phyloP scores from a whole-genome alignment of 129 eudicot genomes.

The Logfia minima region DNA sequence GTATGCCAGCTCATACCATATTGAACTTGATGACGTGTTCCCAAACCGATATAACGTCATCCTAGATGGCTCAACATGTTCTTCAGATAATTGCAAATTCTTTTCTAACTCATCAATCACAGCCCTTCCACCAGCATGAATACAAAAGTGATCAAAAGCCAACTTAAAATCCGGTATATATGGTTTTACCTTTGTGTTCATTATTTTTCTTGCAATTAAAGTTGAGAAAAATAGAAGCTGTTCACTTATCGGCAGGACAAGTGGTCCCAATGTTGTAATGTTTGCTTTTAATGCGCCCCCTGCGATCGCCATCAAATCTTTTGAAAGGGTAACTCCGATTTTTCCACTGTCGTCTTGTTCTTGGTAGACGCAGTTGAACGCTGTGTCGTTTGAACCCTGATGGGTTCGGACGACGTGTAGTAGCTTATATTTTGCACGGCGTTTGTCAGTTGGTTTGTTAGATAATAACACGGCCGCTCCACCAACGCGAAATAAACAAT shows the following conservation, averaged over 20 bases:
- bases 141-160: conserved; percentile 63
- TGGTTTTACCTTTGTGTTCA: conserved; percentile 39
- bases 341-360: conserved; percentile 45
- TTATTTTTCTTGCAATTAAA: conserved; percentile 34
- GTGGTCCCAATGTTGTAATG: conserved; percentile 58
- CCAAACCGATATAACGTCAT: conserved; percentile 72
- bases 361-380: conserved; percentile 57
- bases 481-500: conserved; percentile 61
- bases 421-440: conserved; percentile 49
- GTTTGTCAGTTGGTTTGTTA: conserved; percentile 31
- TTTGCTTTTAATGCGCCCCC: conserved; percentile 54
- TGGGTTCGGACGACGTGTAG: conserved; percentile 56
- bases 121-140: conserved; percentile 69
- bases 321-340: conserved; percentile 54
- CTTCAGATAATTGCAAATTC: conserved; percentile 43
- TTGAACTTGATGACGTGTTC: conserved; percentile 69
- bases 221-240: conserved; percentile 49
- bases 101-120: conserved; percentile 69
- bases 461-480: conserved; percentile 53
- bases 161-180: conserved; percentile 67
- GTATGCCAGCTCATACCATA: conserved; percentile 66
- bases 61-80: conserved; percentile 65
- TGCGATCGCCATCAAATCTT: conserved; percentile 63
- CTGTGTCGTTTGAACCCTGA: conserved; percentile 46
- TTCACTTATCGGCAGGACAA: conserved; percentile 57